Percentiles rank a stretch among this genome's conserved stretches.
Evolutionary conservation across 1,284 basidiomycete species (phyloP).

Genomic region (Sutorius eximius): DNA sequence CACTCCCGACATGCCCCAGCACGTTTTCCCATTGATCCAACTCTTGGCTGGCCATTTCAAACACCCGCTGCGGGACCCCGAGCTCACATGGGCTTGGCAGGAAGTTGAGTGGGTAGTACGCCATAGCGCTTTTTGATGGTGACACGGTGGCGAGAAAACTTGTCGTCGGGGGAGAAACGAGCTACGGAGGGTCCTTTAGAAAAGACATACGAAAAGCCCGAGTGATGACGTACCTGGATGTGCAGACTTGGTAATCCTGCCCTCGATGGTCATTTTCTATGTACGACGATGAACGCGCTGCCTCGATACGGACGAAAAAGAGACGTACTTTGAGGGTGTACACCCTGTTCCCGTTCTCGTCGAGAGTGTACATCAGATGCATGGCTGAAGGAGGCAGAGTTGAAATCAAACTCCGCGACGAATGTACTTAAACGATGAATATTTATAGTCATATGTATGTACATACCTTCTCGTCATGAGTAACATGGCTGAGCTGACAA

Average conservation of each 20-base stretch:
- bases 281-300: constrained; percentile 5
- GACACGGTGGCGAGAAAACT: constrained; percentile 93
- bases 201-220: background rate
- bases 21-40: no score
- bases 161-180: constrained; percentile 96
- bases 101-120: constrained; percentile 87
- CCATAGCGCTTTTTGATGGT: constrained; percentile 91
- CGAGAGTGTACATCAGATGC: constrained; percentile 93
- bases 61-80: background rate
- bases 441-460: no score
- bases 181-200: constrained; percentile 47
- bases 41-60: no score
- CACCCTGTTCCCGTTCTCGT: constrained; percentile 75
- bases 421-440: background rate
- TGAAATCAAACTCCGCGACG: constrained; percentile 21
- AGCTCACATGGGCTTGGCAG: constrained; percentile 64
- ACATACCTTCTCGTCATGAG: background rate
- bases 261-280: constrained; percentile 81
- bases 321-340: constrained; percentile 85
- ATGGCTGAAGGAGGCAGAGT: constrained; percentile 43
- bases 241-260: constrained; percentile 88
- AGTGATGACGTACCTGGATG: constrained; percentile 71
- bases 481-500: background rate
- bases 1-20: background rate
- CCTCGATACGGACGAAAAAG: background rate